phyloP scores from a whole-genome alignment of 2,329 filamentous ascomycete species.

The Knufia petricola region DNA sequence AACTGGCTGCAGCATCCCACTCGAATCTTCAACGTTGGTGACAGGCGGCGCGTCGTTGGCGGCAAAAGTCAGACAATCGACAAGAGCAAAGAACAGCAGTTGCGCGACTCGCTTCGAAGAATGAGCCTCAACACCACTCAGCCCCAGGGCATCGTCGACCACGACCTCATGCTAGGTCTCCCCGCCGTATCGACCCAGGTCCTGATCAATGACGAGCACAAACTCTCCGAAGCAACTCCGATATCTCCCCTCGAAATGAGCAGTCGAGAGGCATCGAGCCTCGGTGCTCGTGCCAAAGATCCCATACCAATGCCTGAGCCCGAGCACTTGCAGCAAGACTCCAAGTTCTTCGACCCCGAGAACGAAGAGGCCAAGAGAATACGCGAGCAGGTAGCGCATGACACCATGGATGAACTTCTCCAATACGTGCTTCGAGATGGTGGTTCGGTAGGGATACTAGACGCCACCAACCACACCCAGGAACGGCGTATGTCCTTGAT shows the following conservation, averaged over 20 bases:
- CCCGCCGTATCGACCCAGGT: conserved; percentile 44
- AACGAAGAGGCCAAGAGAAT: conserved; percentile 74
- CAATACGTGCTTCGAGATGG: conserved; percentile 76
- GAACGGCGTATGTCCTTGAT: conserved; percentile 75
- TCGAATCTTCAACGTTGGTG: conserved; percentile 93
- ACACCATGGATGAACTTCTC: conserved; percentile 82
- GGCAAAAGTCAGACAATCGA: conserved; percentile 32
- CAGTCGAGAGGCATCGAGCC: background rate
- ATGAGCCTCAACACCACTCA: conserved; percentile 33
- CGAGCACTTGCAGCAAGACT: conserved; percentile 70
- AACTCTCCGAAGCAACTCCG: conserved; percentile 3
- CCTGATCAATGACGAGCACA: conserved; percentile 45
- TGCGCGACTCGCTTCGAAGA: conserved; percentile 36
- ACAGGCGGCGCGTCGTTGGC: conserved; percentile 71
- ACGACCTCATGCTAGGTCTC: conserved; percentile 29
- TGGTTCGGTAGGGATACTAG: conserved; percentile 87
- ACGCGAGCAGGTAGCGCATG: conserved; percentile 82
- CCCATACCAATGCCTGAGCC: conserved; percentile 26
- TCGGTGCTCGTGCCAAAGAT: conserved; percentile 8
- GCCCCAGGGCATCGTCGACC: conserved; percentile 21
- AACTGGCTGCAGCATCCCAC: conserved; percentile 97
- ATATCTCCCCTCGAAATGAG: conserved; percentile 16
- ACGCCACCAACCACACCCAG: conserved; percentile 94
- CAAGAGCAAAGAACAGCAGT: conserved; percentile 29
- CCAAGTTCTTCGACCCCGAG: conserved; percentile 84